These are phyloP conservation scores for Neurospora discreta DNA, from an alignment of 495 filamentous ascomycete genomes.

Conservation along the genomic window DNA sequence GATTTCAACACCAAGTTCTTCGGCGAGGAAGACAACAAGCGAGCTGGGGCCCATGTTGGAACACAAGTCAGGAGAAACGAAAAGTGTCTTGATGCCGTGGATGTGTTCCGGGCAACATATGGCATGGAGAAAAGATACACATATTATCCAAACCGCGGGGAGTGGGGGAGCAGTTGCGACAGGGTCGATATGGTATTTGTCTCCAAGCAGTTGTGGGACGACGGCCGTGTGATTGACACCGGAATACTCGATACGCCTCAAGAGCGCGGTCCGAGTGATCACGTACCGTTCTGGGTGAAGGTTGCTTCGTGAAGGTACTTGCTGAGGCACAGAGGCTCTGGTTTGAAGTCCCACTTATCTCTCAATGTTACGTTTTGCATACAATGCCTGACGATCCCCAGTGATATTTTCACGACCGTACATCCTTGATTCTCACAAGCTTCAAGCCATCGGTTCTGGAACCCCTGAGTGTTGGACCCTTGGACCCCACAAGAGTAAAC, in stretches of 20 bases:
- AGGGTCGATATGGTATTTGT: slow-evolving; percentile 28
- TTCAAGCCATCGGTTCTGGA: not conserved
- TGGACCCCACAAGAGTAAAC: not conserved
- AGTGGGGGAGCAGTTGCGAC: slow-evolving; percentile 27
- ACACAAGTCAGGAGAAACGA: not conserved
- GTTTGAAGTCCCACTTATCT: not conserved
- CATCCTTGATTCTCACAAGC: not conserved
- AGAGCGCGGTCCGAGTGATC: slow-evolving; percentile 27
- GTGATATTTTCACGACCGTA: not conserved
- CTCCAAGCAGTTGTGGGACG: slow-evolving; percentile 10
- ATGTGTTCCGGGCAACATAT: slow-evolving; percentile 18
- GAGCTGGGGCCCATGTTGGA: slow-evolving; percentile 16
- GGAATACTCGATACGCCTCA: slow-evolving; percentile 22
- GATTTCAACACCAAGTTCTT: slow-evolving; percentile 42
- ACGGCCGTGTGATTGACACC: slow-evolving; percentile 11
- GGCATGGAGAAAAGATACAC: slow-evolving; percentile 21
- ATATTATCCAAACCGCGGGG: slow-evolving; percentile 17
- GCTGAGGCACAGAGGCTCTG: not conserved
- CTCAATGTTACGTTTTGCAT: not conserved
- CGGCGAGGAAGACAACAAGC: slow-evolving; percentile 11
- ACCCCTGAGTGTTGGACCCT: not conserved
- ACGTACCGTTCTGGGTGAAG: slow-evolving; percentile 25
- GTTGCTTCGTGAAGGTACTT: not conserved
- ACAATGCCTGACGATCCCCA: not conserved
- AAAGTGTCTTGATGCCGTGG: slow-evolving; percentile 14